Evolutionary conservation across 1,284 basidiomycete genomes (phyloP), one percentile per base, ranked within the genome.

Genomic region (Microstroma glucosiphilum): DNA sequence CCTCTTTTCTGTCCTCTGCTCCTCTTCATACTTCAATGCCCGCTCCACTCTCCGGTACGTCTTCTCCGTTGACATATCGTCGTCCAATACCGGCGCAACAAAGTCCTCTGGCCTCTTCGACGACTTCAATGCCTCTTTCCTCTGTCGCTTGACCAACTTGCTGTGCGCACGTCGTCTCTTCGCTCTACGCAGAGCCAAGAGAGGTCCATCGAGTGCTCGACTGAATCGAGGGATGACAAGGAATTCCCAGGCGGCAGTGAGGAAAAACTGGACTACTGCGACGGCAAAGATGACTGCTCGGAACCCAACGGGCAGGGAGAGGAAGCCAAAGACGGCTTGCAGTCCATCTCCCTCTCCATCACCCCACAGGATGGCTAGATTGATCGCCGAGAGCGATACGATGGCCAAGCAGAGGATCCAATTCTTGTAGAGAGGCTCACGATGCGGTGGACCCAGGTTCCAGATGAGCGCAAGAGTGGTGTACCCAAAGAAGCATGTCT

Each of bases 261-360:
- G 12, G 11, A 59, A 58, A n/a, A 60, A 46, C 56, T 73, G 68
- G 3, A 65, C 66, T 11, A 67, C 8, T 6, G 67, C 62, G 11
- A 70, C 60, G 17, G 59, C 69, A 64, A 73, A 70, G 51, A 73
- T 68, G 57, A 69, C 58, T 61, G 60, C 63, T 11, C 49, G 54
- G 48, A 71, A 71, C 49, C 53, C 37, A 9, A 26, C 15, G 1
- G 63, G 62, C 56, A 71, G 59, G 2, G 56, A 57, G 23, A 65
- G 61, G 26, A 71, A 63, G 0, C 69, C 71, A 12, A 73, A 71
- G 17, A 71, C 56, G n/a, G 3, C 41, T 57, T 42, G 40, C 68
- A 71, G 25, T 63, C 49, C 42, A 63, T 30, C 26, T 6, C 88
- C 89, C 78, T 97, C 96, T 83, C 93, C 94, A 79, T 97, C 93